phyloP scores from a whole-genome alignment of 345 rosid genomes.

The Brassica cretica region DNA sequence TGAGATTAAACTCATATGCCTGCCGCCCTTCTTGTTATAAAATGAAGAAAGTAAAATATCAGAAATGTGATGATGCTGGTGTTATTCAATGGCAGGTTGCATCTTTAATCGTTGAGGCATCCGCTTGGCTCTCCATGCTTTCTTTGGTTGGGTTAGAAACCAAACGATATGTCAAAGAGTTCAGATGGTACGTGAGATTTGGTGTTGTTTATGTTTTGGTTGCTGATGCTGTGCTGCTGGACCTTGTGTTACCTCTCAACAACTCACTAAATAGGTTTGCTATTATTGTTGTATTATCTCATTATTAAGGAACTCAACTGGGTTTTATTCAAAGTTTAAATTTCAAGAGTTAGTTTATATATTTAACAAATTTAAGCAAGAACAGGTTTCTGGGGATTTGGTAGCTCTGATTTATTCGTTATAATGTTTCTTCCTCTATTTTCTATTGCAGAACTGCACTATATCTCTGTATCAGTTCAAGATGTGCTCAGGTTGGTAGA shows the following conservation, averaged over 20 bases:
- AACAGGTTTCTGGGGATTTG: not conserved
- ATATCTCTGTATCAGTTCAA: conserved; percentile 59
- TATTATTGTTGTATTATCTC: not conserved
- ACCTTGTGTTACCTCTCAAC: conserved; percentile 57
- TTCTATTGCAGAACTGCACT: conserved; percentile 54
- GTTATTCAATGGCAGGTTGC: conserved; percentile 45
- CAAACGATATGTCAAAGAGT: conserved; percentile 60
- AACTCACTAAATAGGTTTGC: conserved; percentile 56
- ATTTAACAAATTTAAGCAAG: not conserved
- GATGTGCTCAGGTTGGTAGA: conserved; percentile 69
- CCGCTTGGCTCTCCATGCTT: conserved; percentile 83
- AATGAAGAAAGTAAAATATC: not conserved
- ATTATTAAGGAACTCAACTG: conserved; percentile 8
- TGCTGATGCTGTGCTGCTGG: conserved; percentile 81
- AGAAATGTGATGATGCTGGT: conserved; percentile 8
- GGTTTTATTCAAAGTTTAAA: not conserved
- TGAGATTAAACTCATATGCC: not conserved
- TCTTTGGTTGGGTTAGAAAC: conserved; percentile 63
- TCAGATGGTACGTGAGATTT: conserved; percentile 86
- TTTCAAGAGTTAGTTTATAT: not conserved
- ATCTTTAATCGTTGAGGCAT: conserved; percentile 62
- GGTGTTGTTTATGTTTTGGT: conserved; percentile 80
- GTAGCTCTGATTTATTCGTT: conserved; percentile 16
- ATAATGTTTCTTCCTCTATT: conserved; percentile 17
- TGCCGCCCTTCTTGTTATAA: not conserved